Percentiles rank a stretch among this genome's conserved stretches.
These are phyloP conservation scores for Fennellomyces sp. DNA, from an alignment of 371 early-diverging fungal species.

Conservation along the genomic window DNA sequence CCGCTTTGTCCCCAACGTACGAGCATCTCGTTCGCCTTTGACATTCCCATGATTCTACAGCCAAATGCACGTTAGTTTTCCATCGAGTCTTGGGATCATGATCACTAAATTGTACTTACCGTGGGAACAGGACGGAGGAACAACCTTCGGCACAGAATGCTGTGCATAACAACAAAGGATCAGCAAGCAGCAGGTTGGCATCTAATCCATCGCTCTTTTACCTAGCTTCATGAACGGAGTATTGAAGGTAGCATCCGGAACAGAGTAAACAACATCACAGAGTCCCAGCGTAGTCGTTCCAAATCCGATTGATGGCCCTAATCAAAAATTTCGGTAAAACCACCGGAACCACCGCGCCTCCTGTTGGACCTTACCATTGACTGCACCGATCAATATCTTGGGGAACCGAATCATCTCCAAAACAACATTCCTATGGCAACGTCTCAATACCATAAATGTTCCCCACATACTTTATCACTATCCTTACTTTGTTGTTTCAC, in stretches of 20 bases:
- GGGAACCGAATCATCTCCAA: constrained; percentile 67
- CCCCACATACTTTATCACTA: background rate
- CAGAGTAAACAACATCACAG: constrained; percentile 71
- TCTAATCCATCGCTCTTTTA: constrained; percentile 8
- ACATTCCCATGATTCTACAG: constrained; percentile 56
- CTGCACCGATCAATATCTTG: constrained; percentile 72
- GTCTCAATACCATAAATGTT: background rate
- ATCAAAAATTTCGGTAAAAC: background rate
- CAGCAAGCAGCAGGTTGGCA: background rate
- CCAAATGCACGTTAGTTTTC: background rate
- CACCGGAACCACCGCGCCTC: background rate
- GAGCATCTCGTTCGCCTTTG: constrained; percentile 68
- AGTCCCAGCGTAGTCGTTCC: constrained; percentile 69
- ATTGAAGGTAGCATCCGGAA: constrained; percentile 62
- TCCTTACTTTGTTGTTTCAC: constrained; percentile 24
- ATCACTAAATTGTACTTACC: constrained; percentile 23
- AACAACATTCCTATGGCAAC: constrained; percentile 47
- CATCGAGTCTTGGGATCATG: background rate
- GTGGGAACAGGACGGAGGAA: constrained; percentile 64
- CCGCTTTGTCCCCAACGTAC: constrained; percentile 22
- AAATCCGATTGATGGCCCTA: constrained; percentile 74
- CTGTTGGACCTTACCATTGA: constrained; percentile 55
- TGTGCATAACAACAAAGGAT: constrained; percentile 10
- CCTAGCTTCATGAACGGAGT: constrained; percentile 77
- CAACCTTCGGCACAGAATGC: constrained; percentile 75